Conservation (phyloP, 179 eudicot genomes). For the Silene coronaria region DNA sequence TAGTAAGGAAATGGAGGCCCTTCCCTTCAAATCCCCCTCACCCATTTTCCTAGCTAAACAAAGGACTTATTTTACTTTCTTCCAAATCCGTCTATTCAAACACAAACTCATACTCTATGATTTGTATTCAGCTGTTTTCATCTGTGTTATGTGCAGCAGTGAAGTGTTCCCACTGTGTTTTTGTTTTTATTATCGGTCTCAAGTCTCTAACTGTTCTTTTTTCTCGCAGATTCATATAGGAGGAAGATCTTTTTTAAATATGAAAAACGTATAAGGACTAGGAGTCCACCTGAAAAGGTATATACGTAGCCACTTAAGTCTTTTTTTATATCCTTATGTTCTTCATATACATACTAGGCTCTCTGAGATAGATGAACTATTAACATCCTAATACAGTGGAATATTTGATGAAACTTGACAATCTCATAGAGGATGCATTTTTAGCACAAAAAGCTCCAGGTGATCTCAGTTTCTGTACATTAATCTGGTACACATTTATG, state of each 20-base stretch:
- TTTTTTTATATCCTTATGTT: background rate
- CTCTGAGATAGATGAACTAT: conserved; percentile 5
- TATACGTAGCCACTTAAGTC: background rate
- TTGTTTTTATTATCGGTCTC: background rate
- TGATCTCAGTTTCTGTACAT: conserved; percentile 10
- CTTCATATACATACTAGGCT: background rate
- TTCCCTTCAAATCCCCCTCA: too few relatives aligned
- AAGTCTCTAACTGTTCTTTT: background rate
- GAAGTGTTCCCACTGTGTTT: background rate
- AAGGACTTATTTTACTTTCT: too few relatives aligned
- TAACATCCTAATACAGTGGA: conserved; percentile 11
- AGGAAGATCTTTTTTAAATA: conserved; percentile 84
- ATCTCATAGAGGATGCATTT: conserved; percentile 7
- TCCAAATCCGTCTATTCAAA: too few relatives aligned
- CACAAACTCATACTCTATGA: too few relatives aligned
- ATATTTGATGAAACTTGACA: background rate
- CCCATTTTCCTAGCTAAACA: too few relatives aligned
- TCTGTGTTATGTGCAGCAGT: too few relatives aligned
- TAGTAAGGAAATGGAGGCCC: too few relatives aligned
- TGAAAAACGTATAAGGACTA: conserved; percentile 71
- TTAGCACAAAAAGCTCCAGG: conserved; percentile 1
- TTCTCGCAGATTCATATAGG: conserved; percentile 60
- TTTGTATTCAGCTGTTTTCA: too few relatives aligned
- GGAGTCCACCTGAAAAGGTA: conserved; percentile 98
- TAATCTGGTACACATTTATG: background rate